Percentiles rank a stretch among this genome's conserved stretches.
These are phyloP conservation scores for Dalbergia cultrata DNA, from an alignment of 306 rosid species.

Conservation along the genomic window DNA sequence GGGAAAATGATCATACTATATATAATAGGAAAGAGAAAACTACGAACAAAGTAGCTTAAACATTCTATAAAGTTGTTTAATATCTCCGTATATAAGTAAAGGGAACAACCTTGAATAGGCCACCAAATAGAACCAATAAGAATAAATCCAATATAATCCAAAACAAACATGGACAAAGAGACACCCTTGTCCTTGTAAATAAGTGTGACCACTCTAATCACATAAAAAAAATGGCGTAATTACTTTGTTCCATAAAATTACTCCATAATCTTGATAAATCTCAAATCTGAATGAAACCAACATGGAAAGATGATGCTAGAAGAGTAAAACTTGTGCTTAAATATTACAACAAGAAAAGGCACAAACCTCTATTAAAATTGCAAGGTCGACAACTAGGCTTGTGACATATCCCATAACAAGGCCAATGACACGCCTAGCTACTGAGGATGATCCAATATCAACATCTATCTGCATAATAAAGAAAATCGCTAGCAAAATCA, in stretches of 20 bases:
- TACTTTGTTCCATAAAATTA: too few relatives aligned
- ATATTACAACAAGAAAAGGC: constrained; percentile 20
- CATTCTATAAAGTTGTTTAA: not conserved
- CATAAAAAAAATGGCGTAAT: not conserved
- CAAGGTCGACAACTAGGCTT: constrained; percentile 93
- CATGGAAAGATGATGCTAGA: constrained; percentile 17
- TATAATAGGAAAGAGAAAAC: too few relatives aligned
- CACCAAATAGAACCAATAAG: not conserved
- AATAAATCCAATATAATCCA: not conserved
- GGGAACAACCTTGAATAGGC: constrained; percentile 5
- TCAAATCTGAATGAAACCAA: not conserved
- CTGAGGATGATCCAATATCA: constrained; percentile 97
- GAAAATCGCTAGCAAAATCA: constrained; percentile 21
- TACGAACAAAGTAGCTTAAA: not conserved
- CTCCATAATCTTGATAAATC: too few relatives aligned
- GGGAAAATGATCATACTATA: not conserved
- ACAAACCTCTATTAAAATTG: constrained; percentile 89
- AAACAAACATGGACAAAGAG: not conserved
- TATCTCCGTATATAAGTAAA: not conserved
- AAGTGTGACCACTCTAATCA: not conserved
- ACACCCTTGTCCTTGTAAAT: not conserved
- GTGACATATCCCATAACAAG: constrained; percentile 97
- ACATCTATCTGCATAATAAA: constrained; percentile 82
- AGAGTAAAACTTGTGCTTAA: not conserved
- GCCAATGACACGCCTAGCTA: constrained; percentile 90